phyloP scores from a whole-genome alignment of 2,329 filamentous ascomycete genomes.

The Gnomoniopsis sp. region DNA sequence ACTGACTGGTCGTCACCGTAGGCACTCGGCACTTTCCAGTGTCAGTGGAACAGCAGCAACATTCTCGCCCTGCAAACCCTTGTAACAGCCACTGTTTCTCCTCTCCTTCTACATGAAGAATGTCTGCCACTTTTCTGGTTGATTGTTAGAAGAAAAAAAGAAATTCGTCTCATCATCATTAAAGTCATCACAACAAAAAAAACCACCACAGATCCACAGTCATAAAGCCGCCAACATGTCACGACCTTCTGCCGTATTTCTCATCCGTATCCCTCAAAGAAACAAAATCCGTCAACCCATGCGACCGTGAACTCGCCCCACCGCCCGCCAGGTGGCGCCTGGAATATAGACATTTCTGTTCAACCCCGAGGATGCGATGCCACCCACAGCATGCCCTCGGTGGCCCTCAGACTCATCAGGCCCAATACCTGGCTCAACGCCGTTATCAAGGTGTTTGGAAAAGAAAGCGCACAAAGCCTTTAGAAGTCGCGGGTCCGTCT shows the following conservation, averaged over 20 bases:
- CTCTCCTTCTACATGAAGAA: not conserved
- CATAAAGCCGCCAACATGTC: slow-evolving; percentile 22
- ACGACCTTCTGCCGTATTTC: not conserved
- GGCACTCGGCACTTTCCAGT: not conserved
- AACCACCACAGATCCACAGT: too few relatives aligned
- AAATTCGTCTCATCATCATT: slow-evolving; percentile 35
- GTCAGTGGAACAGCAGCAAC: not conserved
- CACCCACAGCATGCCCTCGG: not conserved
- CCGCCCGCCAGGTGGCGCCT: not conserved
- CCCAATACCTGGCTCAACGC: not conserved
- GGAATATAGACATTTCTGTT: slow-evolving; percentile 4
- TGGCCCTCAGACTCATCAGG: not conserved
- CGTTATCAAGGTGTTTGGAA: not conserved
- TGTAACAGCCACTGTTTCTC: not conserved
- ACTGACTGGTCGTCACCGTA: not conserved
- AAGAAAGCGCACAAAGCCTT: not conserved
- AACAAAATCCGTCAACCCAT: not conserved
- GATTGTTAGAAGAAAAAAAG: slow-evolving; percentile 21
- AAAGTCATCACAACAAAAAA: slow-evolving; percentile 17
- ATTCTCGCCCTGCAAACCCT: not conserved
- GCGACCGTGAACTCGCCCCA: not conserved
- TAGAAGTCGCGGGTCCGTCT: slow-evolving; percentile 19
- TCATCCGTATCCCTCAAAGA: not conserved
- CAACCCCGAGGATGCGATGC: not conserved
- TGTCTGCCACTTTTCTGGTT: slow-evolving; percentile 12